Percentiles rank a stretch among this genome's conserved stretches.
Conservation (phyloP, 768 basidiomycete species). For the Heimioporus sp. region DNA sequence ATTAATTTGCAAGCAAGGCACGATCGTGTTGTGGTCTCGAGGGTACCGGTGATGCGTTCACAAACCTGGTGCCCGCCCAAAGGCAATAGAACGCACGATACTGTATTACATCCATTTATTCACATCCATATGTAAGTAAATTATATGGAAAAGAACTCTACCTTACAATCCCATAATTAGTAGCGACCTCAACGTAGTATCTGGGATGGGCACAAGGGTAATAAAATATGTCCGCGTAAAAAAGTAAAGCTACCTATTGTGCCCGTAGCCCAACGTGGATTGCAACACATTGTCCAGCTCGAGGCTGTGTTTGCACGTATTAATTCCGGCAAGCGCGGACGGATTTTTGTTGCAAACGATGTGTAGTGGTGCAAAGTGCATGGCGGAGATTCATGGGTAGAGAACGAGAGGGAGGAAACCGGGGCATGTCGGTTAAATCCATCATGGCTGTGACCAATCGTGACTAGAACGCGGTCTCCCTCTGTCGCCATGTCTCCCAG, state of each 20-base stretch:
- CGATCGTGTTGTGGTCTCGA: background rate
- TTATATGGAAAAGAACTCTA: conserved; percentile 8
- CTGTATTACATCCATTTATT: conserved; percentile 1
- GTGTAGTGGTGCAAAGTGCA: conserved; percentile 3
- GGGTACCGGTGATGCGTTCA: too few relatives aligned
- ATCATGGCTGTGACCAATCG: conserved; percentile 7
- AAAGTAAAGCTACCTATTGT: conserved; percentile 17
- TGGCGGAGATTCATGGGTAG: background rate
- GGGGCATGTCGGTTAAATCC: background rate
- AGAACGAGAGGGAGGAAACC: background rate
- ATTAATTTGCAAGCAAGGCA: background rate
- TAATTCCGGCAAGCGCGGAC: conserved; percentile 4
- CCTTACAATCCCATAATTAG: conserved; percentile 15
- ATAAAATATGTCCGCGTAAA: conserved; percentile 31
- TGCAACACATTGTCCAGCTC: conserved; percentile 3
- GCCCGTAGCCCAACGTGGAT: conserved; percentile 6
- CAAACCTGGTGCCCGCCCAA: background rate
- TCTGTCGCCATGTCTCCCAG: conserved; percentile 23
- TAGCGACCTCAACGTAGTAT: conserved; percentile 12
- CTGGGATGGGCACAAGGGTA: conserved; percentile 20
- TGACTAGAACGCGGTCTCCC: conserved; percentile 22
- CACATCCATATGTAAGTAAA: conserved; percentile 10
- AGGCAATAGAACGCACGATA: background rate
- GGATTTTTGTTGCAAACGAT: conserved; percentile 6
- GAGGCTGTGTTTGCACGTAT: conserved; percentile 1